Percentiles rank a stretch among this genome's conserved stretches.
Evolutionary conservation across 495 filamentous ascomycete genomes (phyloP).

Genomic region (Annulohypoxylon bovei): DNA sequence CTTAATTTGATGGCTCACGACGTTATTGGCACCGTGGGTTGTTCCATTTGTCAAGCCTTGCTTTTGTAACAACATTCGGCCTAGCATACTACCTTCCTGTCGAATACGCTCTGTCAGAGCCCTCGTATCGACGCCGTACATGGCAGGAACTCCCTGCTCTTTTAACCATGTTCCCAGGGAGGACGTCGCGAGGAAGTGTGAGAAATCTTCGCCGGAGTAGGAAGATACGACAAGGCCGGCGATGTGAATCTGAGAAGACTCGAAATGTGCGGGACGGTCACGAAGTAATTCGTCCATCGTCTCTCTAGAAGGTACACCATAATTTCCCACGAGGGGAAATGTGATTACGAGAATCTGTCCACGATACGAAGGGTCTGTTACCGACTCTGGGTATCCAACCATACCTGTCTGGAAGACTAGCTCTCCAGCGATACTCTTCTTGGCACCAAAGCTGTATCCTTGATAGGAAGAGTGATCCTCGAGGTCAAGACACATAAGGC

Average conservation of each 20-base stretch:
- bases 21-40: conserved; percentile 49
- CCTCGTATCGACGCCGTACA: conserved; percentile 94
- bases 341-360: conserved; percentile 93
- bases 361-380: conserved; percentile 92
- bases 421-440: conserved; percentile 92
- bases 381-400: conserved; percentile 97
- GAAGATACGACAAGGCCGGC: conserved; percentile 88
- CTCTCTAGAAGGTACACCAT: conserved; percentile 89
- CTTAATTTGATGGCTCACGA: conserved; percentile 34
- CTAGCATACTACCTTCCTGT: conserved; percentile 95
- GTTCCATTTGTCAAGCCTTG: conserved; percentile 59
- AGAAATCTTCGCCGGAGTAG: conserved; percentile 93
- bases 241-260: conserved; percentile 90
- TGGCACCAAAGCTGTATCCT: conserved; percentile 93
- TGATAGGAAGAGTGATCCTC: conserved; percentile 89
- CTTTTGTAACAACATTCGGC: conserved; percentile 82
- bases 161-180: conserved; percentile 95
- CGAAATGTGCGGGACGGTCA: conserved; percentile 89
- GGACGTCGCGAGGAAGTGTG: conserved; percentile 88
- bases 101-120: conserved; percentile 93
- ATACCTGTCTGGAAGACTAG: conserved; percentile 99
- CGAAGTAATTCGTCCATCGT: conserved; percentile 81
- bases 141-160: conserved; percentile 93
- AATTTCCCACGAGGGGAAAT: conserved; percentile 91
- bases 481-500: conserved; percentile 82